These are phyloP conservation scores for Crithidia bombi DNA, from an alignment of 208 protist genomes.

Conservation along the genomic window DNA sequence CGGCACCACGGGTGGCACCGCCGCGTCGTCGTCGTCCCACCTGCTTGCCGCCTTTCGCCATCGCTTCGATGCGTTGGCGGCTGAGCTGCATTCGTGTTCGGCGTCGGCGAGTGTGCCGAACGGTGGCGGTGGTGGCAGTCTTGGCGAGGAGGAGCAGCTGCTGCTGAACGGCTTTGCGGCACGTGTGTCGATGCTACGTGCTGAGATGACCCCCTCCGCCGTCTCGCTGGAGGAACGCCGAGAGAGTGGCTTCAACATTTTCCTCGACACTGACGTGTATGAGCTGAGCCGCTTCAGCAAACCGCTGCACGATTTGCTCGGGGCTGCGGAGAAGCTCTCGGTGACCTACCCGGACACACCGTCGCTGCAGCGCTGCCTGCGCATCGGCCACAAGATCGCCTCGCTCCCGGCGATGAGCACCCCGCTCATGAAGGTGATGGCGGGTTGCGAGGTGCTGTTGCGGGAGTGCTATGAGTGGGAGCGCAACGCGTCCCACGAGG, in stretches of 20 bases:
- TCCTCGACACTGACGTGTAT: conserved; percentile 80
- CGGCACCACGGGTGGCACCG: background rate
- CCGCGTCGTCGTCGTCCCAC: conserved; percentile 10
- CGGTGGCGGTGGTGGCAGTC: background rate
- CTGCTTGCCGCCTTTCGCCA: conserved; percentile 51
- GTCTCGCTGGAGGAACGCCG: conserved; percentile 57
- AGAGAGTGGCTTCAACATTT: conserved; percentile 88
- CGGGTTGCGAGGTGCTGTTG: conserved; percentile 95
- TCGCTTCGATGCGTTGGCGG: conserved; percentile 75
- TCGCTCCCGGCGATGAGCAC: conserved; percentile 83
- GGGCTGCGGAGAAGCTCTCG: conserved; percentile 71
- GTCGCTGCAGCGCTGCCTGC: conserved; percentile 82
- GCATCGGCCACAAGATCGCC: conserved; percentile 86
- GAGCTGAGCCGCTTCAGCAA: conserved; percentile 81
- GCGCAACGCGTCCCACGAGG: conserved; percentile 88
- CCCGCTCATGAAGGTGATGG: conserved; percentile 94
- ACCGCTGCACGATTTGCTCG: conserved; percentile 67
- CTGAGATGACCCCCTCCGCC: conserved; percentile 30
- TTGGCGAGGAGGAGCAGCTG: conserved; percentile 58
- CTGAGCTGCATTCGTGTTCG: conserved; percentile 47
- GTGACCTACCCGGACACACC: conserved; percentile 92
- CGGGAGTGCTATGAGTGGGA: conserved; percentile 97
- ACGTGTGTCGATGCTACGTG: conserved; percentile 53
- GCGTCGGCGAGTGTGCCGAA: background rate
- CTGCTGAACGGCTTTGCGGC: conserved; percentile 80